Evolutionary conservation across 768 basidiomycete genomes (phyloP), one percentile per base, ranked within the genome.

Genomic region (Mycena alexandri): DNA sequence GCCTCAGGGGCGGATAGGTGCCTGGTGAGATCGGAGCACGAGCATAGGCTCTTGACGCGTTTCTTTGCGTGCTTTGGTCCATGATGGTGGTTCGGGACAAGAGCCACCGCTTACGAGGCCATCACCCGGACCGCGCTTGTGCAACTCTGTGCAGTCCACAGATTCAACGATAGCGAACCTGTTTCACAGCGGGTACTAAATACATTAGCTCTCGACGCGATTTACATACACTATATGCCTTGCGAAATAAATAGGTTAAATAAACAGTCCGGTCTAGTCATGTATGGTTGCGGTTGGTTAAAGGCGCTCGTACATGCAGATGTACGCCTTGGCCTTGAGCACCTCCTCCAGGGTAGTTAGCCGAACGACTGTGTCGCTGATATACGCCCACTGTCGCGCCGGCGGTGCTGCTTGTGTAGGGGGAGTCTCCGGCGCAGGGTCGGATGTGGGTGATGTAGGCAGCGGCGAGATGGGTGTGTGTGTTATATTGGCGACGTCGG

Each of bases 321-420:
- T 86, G 78, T 98, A 99, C 41, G 96, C 95, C 77, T 93, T 96
- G 65, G 91, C 90, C 77, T 90, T 92, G 74, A 98, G 82, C 3
- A 98, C 96, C 76, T 98, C 96, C 48, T 96, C 94, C 53, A 97
- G 77, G 47, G 90, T 87, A 12, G 92, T 88, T 51, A 93, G 80
- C 50, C 92, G 85, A n/a, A 98, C 95, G 50, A 87, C 80, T 3
- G 93, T 94, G 75, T 98, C 96, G 72, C 94, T 96, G 78, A 97
- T 90, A 76, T 92, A 96, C 51, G 93, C 93, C 96, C 96, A 98
- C 67, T 93, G 88, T 47, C 95, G 81, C 22, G 73, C 59, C 50
- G 36, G 19, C 17, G 33, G 12, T n/a, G 56, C 10, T 34, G 56
- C 6, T 3, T 59, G 48, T 59, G 21, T 72, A 42, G 46, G 67